Evolutionary conservation across 306 rosid genomes (phyloP), one percentile per base, ranked within the genome.

Genomic region (Cicer bijugum): DNA sequence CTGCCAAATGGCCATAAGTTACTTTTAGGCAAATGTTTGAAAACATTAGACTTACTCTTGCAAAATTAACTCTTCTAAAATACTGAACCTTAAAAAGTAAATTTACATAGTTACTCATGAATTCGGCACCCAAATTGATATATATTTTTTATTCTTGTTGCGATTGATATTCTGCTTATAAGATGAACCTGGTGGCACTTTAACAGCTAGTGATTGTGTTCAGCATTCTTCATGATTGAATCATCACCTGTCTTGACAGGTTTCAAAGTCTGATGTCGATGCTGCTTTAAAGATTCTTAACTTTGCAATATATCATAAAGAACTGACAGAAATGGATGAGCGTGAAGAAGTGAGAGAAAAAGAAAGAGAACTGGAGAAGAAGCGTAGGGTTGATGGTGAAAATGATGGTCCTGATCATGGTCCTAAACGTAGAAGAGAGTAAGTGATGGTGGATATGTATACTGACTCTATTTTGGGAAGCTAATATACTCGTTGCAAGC

Each of bases 221-320:
- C 17, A 53, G 48, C 69, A 38, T 16, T 16, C 37, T 45, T 67
- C 9, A 43, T 61, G 71, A 72, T 76, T 73, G 77, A 84, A 47
- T 71, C 5, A 6, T 46, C 52, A 53, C 42, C n/a, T 66, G 33
- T 77, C 43, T 55, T 84, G 68, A 42, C 69, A 94, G 99, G 99
- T 94, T 82, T 71, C 83, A 15, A 89, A 87, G 77, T 84, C 93
- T 77, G 99, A 94, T 82, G 99, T 91, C 58, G 99, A 94, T 3
- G 96, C 95, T 74, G 97, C 99, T 12, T 78, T 91, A 61, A 82
- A 88, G 78, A 84, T 94, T 81, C 84, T 94, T 44, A 87, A 94
- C 71, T 94, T 91, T 79, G 99, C 99, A 48, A 94, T 94, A 81
- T 94, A 94, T 85, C 99, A 94, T 74, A 86, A 82, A 79, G 99